Evolutionary conservation across 2,329 filamentous ascomycete species (phyloP), one percentile per base, ranked within the genome.

Genomic region (Cladosporium velox): DNA sequence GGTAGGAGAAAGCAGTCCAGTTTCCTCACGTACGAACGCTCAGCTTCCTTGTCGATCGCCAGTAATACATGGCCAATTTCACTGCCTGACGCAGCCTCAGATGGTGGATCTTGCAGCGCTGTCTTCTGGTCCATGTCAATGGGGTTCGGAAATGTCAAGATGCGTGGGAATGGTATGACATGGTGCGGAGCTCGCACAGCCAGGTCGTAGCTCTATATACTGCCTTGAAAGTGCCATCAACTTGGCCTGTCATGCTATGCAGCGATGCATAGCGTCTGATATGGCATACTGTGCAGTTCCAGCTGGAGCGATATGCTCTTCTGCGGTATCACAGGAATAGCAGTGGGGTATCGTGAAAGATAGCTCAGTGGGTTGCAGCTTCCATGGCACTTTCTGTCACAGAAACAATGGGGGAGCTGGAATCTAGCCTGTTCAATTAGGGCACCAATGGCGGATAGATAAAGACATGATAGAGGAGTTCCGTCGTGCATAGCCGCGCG

Each of bases 1-100:
- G 81, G 81, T 5, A 83, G 72, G 7, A 83, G 73, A 59, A 76
- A 80, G 12, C 77, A 67, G 64, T 82, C 82, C 64, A 83, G 38
- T 28, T 64, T 64, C 26, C 52, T 64, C 10, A 57, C 52, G 34
- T 64, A 64, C 6, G 62, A 64, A 5, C 52, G 62, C 52, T 64
- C 62, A 28, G 62, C 62, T 24, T 57, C 62, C n/a, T 57, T 38
- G 52, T 64, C 62, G 38, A 58, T 51, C 11, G 30, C 52, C 26
- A 64, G 52, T 28, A 64, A n/a, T 32, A 64, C 52, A 34, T 58
- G 24, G 35, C 52, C 62, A 21, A 47, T 38, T 10, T 32, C 62
- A n/a, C 28, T 28, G 18, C 35, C 52, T 14, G 52, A 38, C 10
- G 28, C 11, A 12, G 26, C 30, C 26, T 34, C 59, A 1, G 28